These are phyloP conservation scores for Euphorbia peplus DNA, from an alignment of 345 rosid genomes.

Conservation along the genomic window DNA sequence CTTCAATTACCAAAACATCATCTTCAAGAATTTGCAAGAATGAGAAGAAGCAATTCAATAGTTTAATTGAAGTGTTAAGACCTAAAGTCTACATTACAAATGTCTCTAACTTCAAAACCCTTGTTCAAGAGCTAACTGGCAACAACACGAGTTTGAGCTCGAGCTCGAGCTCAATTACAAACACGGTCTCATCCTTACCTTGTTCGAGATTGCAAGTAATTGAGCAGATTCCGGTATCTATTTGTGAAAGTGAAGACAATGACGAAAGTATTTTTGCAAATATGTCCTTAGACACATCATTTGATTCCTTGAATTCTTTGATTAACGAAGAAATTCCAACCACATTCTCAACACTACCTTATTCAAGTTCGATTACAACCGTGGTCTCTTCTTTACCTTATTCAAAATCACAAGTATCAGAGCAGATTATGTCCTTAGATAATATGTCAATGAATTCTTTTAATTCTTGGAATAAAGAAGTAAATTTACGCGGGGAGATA, in stretches of 20 bases:
- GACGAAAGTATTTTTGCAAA: neutral
- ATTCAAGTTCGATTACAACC: no score
- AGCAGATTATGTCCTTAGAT: no score
- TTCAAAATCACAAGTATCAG: no score
- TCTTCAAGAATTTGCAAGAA: slow-evolving; percentile 23
- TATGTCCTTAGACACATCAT: neutral
- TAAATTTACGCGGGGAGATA: neutral
- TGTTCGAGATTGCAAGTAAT: neutral
- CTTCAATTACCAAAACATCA: slow-evolving; percentile 1
- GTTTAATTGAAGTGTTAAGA: slow-evolving; percentile 22
- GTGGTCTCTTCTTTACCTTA: no score
- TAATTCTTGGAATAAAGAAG: neutral
- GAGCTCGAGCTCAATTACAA: neutral
- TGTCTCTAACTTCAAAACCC: slow-evolving; percentile 36
- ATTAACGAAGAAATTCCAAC: no score
- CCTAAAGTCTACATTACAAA: slow-evolving; percentile 51
- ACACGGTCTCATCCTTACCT: neutral
- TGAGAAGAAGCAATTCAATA: slow-evolving; percentile 15
- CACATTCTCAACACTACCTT: no score
- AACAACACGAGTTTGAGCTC: neutral
- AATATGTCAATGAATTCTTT: no score
- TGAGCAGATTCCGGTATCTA: neutral
- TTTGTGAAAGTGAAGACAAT: neutral
- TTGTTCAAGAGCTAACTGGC: slow-evolving; percentile 31
- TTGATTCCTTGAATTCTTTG: neutral